Conservation (phyloP, 148 eudicot genomes). For the Talinum fruticosum region DNA sequence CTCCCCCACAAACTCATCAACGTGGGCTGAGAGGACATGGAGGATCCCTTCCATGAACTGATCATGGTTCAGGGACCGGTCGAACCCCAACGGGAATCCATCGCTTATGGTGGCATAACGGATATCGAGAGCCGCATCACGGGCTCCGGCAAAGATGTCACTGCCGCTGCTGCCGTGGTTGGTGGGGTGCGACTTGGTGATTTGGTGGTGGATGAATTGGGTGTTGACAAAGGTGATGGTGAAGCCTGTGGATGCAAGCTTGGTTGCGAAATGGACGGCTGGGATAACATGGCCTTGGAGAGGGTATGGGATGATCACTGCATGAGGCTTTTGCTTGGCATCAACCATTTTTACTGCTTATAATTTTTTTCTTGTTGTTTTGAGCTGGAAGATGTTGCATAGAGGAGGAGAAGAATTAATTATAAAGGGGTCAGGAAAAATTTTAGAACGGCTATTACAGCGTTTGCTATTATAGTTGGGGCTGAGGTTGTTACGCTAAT, state of each 20-base stretch:
- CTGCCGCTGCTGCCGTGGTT: conserved; percentile 33
- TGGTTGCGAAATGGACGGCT: conserved; percentile 45
- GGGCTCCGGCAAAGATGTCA: too few relatives aligned
- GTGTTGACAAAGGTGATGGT: conserved; percentile 60
- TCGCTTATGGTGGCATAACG: conserved; percentile 46
- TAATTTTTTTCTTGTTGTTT: too few relatives aligned
- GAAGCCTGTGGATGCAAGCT: conserved; percentile 53
- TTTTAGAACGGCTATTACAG: background rate
- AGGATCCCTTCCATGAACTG: conserved; percentile 39
- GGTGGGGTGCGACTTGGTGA: background rate
- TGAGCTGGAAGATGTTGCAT: too few relatives aligned
- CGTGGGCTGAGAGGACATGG: conserved; percentile 36
- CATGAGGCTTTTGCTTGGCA: conserved; percentile 32
- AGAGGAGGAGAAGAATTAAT: background rate
- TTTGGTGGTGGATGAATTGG: conserved; percentile 42
- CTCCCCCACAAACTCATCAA: conserved; percentile 35
- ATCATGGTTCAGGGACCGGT: conserved; percentile 46
- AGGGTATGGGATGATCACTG: conserved; percentile 38
- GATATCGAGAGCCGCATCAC: too few relatives aligned
- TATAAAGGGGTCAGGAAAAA: background rate
- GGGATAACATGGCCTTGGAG: conserved; percentile 56
- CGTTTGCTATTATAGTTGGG: background rate
- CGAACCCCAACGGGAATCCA: conserved; percentile 49
- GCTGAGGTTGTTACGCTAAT: background rate
- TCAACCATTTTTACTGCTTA: too few relatives aligned